Conservation (phyloP, 192 early-diverging fungal species). For the Coemansia sp. region DNA sequence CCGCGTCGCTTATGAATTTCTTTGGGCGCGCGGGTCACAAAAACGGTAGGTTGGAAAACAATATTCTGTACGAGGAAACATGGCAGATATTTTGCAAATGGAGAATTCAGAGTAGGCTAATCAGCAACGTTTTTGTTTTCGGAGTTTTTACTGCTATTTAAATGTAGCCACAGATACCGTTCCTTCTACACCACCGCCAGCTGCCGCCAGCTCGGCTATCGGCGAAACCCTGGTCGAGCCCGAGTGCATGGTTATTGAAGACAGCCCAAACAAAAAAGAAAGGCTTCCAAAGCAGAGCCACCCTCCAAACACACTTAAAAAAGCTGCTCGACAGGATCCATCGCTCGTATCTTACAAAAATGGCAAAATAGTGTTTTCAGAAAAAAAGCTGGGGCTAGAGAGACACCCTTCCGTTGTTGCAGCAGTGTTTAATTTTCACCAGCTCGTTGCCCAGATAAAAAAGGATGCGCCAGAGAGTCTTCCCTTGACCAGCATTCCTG, state of each 20-base stretch:
- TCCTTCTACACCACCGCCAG: not conserved
- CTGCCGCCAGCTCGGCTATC: not conserved
- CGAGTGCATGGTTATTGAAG: not conserved
- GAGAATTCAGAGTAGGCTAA: not conserved
- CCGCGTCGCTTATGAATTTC: constrained; percentile 34
- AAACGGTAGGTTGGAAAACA: constrained; percentile 9
- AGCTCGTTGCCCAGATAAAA: constrained; percentile 36
- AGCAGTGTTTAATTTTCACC: constrained; percentile 44
- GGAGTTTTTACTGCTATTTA: too few species aligned
- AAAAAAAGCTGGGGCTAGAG: constrained; percentile 46
- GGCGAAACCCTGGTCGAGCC: not conserved
- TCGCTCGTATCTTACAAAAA: constrained; percentile 31
- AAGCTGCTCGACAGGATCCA: not conserved
- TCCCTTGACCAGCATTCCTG: constrained; percentile 27
- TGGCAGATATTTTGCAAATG: not conserved
- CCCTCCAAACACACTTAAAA: not conserved
- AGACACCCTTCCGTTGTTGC: constrained; percentile 47
- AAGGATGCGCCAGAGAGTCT: constrained; percentile 14
- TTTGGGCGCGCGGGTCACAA: constrained; percentile 26
- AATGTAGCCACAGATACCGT: not conserved
- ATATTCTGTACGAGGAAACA: too few species aligned
- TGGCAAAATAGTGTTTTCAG: constrained; percentile 33
- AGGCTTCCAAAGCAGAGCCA: not conserved
- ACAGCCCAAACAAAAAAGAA: not conserved
- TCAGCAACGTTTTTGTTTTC: not conserved